These are phyloP conservation scores for Lasiodiplodia sp. DNA, from an alignment of 2,329 filamentous ascomycete genomes.

Conservation along the genomic window DNA sequence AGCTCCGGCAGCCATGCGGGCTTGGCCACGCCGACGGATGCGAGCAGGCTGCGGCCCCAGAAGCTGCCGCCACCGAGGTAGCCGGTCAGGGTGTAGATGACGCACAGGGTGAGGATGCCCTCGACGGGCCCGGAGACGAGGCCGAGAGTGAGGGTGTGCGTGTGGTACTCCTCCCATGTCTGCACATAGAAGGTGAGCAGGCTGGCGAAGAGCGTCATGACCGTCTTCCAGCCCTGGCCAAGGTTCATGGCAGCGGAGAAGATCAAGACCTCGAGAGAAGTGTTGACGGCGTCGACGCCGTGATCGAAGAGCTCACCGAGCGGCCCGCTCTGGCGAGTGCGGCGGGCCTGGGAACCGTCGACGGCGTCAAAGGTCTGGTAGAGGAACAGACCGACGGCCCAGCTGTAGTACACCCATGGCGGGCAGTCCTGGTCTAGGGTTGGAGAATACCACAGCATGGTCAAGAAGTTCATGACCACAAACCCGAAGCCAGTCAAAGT, in stretches of 20 bases:
- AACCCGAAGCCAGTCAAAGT: constrained; percentile 91
- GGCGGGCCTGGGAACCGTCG: constrained; percentile 89
- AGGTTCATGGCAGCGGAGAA: constrained; percentile 94
- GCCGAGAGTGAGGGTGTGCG: constrained; percentile 90
- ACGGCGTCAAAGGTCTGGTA: constrained; percentile 99
- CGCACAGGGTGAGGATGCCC: constrained; percentile 83
- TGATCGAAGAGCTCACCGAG: constrained; percentile 97
- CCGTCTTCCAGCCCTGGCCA: constrained; percentile 89
- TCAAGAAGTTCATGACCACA: constrained; percentile 86
- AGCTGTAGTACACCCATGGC: constrained; percentile 91
- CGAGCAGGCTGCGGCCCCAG: constrained; percentile 86
- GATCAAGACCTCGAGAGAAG: constrained; percentile 88
- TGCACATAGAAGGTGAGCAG: constrained; percentile 98
- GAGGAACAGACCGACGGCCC: constrained; percentile 87
- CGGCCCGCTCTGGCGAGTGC: constrained; percentile 90
- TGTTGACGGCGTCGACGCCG: constrained; percentile 94
- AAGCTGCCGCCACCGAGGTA: constrained; percentile 87
- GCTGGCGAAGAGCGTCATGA: constrained; percentile 81
- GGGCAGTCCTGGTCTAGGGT: constrained; percentile 92
- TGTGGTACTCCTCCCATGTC: constrained; percentile 99
- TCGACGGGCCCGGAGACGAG: constrained; percentile 94
- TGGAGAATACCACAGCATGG: constrained; percentile 95
- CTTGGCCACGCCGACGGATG: constrained; percentile 72
- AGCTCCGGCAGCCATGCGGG: constrained; percentile 69
- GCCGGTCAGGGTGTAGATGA: constrained; percentile 84